Base-by-base conservation (phyloP, 768 basidiomycete species). In the Xanthoconium purpureum region DNA sequence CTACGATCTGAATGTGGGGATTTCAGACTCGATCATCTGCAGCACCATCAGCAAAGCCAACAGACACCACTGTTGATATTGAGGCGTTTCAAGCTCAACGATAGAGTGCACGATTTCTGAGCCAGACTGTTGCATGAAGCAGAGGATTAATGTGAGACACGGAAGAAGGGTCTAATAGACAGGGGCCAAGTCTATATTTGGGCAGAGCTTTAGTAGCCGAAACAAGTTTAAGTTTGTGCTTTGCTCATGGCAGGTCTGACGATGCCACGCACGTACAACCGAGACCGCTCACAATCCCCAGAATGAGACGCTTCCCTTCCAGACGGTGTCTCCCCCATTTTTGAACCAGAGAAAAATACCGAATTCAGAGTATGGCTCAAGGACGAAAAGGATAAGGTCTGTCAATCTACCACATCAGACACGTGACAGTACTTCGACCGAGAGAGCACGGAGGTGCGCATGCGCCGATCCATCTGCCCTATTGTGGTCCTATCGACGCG, bases 331-430 rank as follows among this genome's bases (percentile, higher is more conserved):
- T 71, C 78, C n/a, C n/a, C 80, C 17, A 89, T 96, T 59, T 84
- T 81, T 0, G 88, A 91, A 63, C 81, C 88, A 0, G 94, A 96
- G 65, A 94, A 91, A 73, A 89, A 84, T 50, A 82, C 84, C 54
- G 94, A 97, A 67, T 96, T 95, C 67, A 81, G 87, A 61, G 70
- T 83, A 28, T 98, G 94, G 93, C 75, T 97, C 55, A 91, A 88
- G 71, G 87, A 91, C 24, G 80, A 82, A 65, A 81, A 83, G 63
- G 75, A 73, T 47, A 85, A 82, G 75, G 84, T 84, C 54, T 50
- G 74, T 70, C 47, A 17, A 9, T 13, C 12, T 3, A 9, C 12
- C 18, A 12, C 38, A 18, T 20, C 49, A 43, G 33, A 47, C 45
- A 44, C 40, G 28, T 6, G 18, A 39, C 42, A 60, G 58, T 59